A percentile compares a stretch with the other conserved stretches of the same genome.
Evolutionary conservation across 2,329 filamentous ascomycete genomes (phyloP).

Genomic region (Lasiodiplodia citricola): DNA sequence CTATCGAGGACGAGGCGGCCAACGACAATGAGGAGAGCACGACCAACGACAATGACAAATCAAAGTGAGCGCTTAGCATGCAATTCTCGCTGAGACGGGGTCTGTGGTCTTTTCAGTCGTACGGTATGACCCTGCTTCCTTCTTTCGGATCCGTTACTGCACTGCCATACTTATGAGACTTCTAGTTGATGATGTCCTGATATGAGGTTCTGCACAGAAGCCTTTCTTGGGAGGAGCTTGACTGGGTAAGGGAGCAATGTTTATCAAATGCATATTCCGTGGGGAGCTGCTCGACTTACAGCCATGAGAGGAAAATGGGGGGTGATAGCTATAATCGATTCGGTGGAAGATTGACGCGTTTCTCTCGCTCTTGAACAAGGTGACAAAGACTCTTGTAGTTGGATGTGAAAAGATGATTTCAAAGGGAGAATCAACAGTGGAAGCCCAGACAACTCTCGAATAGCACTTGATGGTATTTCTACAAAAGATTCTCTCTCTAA

Average conservation of each 20-base stretch:
- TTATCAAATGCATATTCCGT: not conserved
- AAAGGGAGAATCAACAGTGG: not conserved
- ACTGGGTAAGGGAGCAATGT: not conserved
- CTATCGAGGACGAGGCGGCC: not conserved
- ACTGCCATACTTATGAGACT: too few relatives aligned
- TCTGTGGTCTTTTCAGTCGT: not conserved
- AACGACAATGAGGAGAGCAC: not conserved
- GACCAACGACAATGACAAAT: too few relatives aligned
- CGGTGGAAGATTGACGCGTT: not conserved
- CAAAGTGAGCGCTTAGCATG: not conserved
- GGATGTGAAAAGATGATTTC: not conserved
- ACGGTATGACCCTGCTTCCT: too few relatives aligned
- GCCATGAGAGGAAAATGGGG: not conserved
- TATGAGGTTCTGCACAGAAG: too few relatives aligned
- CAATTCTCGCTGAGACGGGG: not conserved
- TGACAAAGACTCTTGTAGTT: not conserved
- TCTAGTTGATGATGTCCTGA: too few relatives aligned
- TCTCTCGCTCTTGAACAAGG: not conserved
- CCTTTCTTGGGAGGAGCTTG: too few relatives aligned
- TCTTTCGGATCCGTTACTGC: too few relatives aligned
- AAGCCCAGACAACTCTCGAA: constrained; percentile 3
- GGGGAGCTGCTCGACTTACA: not conserved
- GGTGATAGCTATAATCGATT: not conserved
- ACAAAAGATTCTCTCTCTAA: constrained; percentile 4
- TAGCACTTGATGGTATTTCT: constrained; percentile 3